Conservation (phyloP, 208 protist genomes). For the Tetramitus jugosus region DNA sequence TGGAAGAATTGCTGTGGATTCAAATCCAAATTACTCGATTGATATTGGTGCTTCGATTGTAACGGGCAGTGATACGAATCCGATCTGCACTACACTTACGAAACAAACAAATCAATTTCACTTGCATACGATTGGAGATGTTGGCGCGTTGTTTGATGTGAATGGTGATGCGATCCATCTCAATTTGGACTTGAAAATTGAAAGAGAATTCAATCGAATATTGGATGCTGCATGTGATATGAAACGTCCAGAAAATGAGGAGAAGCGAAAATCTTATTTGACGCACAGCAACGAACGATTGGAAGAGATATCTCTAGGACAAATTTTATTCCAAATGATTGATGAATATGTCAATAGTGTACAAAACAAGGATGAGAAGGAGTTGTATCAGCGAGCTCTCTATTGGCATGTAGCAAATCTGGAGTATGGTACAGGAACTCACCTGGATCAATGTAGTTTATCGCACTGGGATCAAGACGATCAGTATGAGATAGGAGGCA, state of each 20-base stretch:
- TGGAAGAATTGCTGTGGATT: conserved; percentile 9
- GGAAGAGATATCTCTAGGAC: background rate
- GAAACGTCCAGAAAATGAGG: background rate
- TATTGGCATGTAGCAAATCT: conserved; percentile 11
- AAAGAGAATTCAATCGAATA: background rate
- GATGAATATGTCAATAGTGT: background rate
- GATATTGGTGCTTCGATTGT: conserved; percentile 13
- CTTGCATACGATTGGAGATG: background rate
- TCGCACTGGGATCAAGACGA: conserved; percentile 19
- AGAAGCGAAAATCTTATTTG: too few relatives aligned
- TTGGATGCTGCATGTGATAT: background rate
- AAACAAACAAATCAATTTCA: background rate
- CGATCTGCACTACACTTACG: background rate
- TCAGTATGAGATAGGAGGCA: background rate
- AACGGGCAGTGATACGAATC: background rate
- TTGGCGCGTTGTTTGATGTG: background rate
- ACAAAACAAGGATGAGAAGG: background rate
- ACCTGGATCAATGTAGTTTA: background rate
- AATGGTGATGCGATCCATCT: background rate
- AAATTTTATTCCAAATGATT: background rate
- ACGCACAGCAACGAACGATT: too few relatives aligned
- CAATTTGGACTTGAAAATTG: background rate
- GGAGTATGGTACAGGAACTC: conserved; percentile 6
- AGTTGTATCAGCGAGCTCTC: background rate
- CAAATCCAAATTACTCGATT: background rate